phyloP scores from a whole-genome alignment of 2,329 filamentous ascomycete species.

The Akanthomyces dipterigenus region DNA sequence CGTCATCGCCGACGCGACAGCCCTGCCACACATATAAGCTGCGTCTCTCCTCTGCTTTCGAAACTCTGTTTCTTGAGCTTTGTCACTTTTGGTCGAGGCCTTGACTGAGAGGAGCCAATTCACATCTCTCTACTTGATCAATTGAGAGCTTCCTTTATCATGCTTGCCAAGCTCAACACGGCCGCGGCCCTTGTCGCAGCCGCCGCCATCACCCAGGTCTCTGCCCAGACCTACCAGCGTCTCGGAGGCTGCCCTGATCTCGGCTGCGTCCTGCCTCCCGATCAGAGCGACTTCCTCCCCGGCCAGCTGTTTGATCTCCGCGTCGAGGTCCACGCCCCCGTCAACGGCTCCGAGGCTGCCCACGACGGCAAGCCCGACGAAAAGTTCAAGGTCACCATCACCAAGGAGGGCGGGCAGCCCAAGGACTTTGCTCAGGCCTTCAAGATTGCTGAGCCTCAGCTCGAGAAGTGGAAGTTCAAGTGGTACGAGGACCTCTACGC shows the following conservation, averaged over 20 bases:
- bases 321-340: slow-evolving; percentile 72
- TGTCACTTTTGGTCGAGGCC: background rate
- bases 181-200: slow-evolving; percentile 22
- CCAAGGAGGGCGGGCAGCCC: slow-evolving; percentile 51
- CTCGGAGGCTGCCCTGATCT: slow-evolving; percentile 53
- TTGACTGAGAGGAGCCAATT: background rate
- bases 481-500: slow-evolving; percentile 84
- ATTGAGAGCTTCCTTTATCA: slow-evolving; percentile 14
- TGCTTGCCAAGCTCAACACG: slow-evolving; percentile 32
- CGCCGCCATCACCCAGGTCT: slow-evolving; percentile 30
- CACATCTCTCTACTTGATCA: background rate
- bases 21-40: slow-evolving; percentile 2
- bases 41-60: background rate
- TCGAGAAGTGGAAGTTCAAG: slow-evolving; percentile 78
- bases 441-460: slow-evolving; percentile 57
- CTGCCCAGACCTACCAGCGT: slow-evolving; percentile 53
- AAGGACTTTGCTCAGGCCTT: slow-evolving; percentile 61
- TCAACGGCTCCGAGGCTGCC: slow-evolving; percentile 76
- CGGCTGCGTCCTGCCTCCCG: slow-evolving; percentile 54
- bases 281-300: slow-evolving; percentile 71
- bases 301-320: slow-evolving; percentile 81
- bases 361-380: slow-evolving; percentile 62
- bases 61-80: background rate
- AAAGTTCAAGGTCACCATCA: slow-evolving; percentile 68
- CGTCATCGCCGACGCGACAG: background rate